Evolutionary conservation across 148 eudicot species (phyloP), one percentile per base, ranked within the genome.

Genomic region (Pouteria glomerata): DNA sequence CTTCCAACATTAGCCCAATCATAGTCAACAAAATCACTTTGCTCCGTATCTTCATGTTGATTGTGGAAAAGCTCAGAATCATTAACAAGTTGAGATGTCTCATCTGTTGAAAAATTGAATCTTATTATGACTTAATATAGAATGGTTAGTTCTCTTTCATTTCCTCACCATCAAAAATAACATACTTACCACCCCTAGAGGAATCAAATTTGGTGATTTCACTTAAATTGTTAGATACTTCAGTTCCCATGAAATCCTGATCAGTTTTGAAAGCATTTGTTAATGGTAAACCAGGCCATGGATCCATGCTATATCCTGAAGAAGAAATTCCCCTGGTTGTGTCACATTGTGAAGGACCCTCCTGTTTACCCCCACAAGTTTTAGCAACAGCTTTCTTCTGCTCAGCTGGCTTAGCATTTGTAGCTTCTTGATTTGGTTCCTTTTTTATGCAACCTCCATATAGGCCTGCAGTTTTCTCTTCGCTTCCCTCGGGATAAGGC

Each of bases 1-100:
- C 93, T 88, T 71, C 90, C 98, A 79, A 92, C 85, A 79, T 80
- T 84, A 75, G 82, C 87, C 98, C 98, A 92, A 70, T 84, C 79
- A 77, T 85, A 86, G 77, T 83, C 85, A 76, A 88, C 88, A 66
- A 90, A 76, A 70, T 88, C 93, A 68, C 83, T 81, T 72, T 86
- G 83, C 73, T 87, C 89, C 70, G 69, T 74, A 42, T 83, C 86
- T 14, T 86, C 89, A 14, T 70, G 79, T 33, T 70, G 89, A 71
- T 73, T 78, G 52, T 77, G 70, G 33, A 84, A 79, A 79, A 73
- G 70, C 79, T 77, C 77, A 64, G 82, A 74, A 57, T 64, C 76
- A 66, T 73, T 71, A 50, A 73, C 86, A 16, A 74, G 72, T 76
- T 70, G 70, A 74, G 55, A 27, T 33, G 66, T 70, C 73, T 81